Evolutionary conservation across 2,329 filamentous ascomycete genomes (phyloP).

Genomic region (Cladorrhinum sp.): DNA sequence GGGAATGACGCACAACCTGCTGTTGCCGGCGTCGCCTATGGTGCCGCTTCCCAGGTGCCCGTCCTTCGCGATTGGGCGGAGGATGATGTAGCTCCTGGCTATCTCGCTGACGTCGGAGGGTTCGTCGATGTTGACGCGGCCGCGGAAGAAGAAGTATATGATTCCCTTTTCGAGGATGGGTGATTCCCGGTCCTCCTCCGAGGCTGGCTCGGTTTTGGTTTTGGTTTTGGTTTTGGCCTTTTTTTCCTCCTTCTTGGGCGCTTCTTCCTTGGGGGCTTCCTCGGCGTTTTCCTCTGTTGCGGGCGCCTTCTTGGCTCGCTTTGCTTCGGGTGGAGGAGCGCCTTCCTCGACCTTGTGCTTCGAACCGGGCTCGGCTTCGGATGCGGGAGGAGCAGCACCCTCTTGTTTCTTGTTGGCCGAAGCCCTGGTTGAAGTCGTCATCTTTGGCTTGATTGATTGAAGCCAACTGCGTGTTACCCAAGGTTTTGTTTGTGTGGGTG

Average conservation of each 20-base stretch:
- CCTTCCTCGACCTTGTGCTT: conserved; percentile 35
- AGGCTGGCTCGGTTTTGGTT: background rate
- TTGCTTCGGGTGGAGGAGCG: conserved; percentile 36
- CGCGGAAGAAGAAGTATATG: conserved; percentile 87
- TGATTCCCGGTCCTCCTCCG: conserved; percentile 11
- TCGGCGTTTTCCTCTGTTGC: conserved; percentile 26
- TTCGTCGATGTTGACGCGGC: conserved; percentile 69
- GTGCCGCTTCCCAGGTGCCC: conserved; percentile 56
- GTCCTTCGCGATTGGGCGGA: conserved; percentile 69
- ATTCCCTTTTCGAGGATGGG: conserved; percentile 74
- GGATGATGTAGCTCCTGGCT: conserved; percentile 73
- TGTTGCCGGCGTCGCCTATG: conserved; percentile 54
- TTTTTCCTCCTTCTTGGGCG: background rate
- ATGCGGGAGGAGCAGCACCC: conserved; percentile 8
- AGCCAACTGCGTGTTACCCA: no score
- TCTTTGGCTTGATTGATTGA: no score
- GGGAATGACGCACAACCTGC: conserved; percentile 71
- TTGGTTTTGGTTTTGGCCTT: no score
- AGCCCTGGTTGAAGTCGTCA: conserved; percentile 21
- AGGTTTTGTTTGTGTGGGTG: background rate
- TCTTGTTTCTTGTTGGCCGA: conserved; percentile 19
- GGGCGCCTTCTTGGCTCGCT: conserved; percentile 37
- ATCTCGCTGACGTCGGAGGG: conserved; percentile 69
- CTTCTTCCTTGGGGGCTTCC: background rate
- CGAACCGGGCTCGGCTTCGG: conserved; percentile 27